phyloP scores from a whole-genome alignment of 352 stramenopile species.

The Globisporangium uncinulatum region DNA sequence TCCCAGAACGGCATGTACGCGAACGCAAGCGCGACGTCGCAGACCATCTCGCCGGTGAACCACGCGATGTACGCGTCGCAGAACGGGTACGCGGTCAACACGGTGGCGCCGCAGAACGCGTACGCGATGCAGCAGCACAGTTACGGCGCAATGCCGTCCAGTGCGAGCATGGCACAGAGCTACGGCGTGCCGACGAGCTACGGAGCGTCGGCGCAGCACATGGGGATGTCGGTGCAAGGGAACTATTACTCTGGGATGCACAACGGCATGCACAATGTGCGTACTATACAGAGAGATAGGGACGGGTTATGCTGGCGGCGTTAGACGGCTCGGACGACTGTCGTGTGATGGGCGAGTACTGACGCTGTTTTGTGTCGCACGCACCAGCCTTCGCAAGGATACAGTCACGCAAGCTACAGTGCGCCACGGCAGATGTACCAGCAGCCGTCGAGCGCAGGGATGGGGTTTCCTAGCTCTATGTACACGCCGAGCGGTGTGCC shows the following conservation, averaged over 20 bases:
- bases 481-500: conserved; percentile 7
- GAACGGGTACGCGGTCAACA: conserved; percentile 38
- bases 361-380: not conserved
- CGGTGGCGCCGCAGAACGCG: conserved; percentile 8
- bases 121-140: conserved; percentile 28
- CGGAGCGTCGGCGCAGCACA: conserved; percentile 1
- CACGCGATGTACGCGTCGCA: conserved; percentile 42
- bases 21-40: conserved; percentile 4
- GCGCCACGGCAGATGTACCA: conserved; percentile 12
- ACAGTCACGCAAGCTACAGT: conserved; percentile 4
- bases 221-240: conserved; percentile 14
- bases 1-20: conserved; percentile 8
- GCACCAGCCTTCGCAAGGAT: conserved; percentile 6
- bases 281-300: not conserved
- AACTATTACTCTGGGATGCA: conserved; percentile 7
- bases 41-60: conserved; percentile 33
- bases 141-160: conserved; percentile 41
- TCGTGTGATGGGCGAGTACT: not conserved
- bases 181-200: conserved; percentile 38
- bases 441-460: not conserved
- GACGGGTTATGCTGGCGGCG: not conserved
- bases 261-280: conserved; percentile 13
- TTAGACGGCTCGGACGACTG: not conserved
- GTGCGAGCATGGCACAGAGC: conserved; percentile 34
- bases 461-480: not conserved